Base-by-base conservation (phyloP, 768 basidiomycete species). In the Daedalea quercina region DNA sequence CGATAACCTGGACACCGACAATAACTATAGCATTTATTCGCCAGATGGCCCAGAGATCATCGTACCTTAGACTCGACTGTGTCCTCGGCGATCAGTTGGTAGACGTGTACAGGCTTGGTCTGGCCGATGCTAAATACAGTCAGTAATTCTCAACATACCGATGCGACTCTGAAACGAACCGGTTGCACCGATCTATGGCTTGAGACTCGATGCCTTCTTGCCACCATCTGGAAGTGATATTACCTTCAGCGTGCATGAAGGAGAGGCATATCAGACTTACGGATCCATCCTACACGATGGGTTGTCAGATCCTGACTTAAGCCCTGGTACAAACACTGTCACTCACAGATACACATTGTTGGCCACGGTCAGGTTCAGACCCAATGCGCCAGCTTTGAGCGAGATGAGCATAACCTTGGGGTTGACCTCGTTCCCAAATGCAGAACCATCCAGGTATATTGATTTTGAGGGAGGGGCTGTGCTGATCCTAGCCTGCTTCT, bases 161-260 rank as follows among this genome's bases (percentile, higher is more conserved):
- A 3, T 6, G 13, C 13, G 7, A 15, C 3, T 40, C 20, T 34
- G 17, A 4, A 3, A 35, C 66, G 52, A 57, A 75, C 77, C 87
- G 80, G 60, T 90, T 90, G 52, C 85, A 86, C 58, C 87, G 72
- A 63, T 89, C 88, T 49, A 90, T 84, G 1, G 89, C 87, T 63
- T 92, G 88, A 58, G 82, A 84, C 67, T 91, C 89, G 33, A 91
- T 91, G 2, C 88, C 87, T 61, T 90, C 87, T 75, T 87, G 86
- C 86, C 87, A 88, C 84, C 86, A 88, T n/a, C 85, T 87, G 54
- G 37, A 28, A 37, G 47, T 40, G 17, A 44, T 33, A 47, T 47
- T 49, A 57, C 45, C 23, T 23, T 20, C 40, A 59, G n/a, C 19
- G n/a, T 2, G 35, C 23, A n/a, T 23, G 6, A 17, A 31, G 3